phyloP scores from a whole-genome alignment of 495 filamentous ascomycete genomes.

The Emericellopsis terricola region DNA sequence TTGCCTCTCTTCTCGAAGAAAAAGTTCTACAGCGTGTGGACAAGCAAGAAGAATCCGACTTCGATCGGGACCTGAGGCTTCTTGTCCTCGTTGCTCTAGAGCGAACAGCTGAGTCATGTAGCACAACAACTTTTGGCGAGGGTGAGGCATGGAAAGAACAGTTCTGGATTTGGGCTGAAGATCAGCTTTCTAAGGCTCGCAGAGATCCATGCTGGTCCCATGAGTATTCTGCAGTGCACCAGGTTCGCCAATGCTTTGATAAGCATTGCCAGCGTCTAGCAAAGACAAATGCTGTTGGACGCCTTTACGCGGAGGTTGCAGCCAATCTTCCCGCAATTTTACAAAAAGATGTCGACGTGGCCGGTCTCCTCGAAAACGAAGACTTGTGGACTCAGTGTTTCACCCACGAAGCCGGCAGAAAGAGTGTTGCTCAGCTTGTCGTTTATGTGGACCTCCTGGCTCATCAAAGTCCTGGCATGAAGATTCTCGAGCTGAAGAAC shows the following conservation, averaged over 20 bases:
- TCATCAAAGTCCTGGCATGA: slow-evolving; percentile 22
- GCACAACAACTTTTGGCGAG: background rate
- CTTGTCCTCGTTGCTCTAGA: background rate
- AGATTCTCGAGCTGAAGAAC: slow-evolving; percentile 26
- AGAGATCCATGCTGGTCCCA: slow-evolving; percentile 3
- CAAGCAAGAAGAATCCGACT: background rate
- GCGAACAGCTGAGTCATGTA: background rate
- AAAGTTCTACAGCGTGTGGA: background rate
- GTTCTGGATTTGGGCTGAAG: background rate
- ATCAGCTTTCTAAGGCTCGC: slow-evolving; percentile 3
- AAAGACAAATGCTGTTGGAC: slow-evolving; percentile 13
- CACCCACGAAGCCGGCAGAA: slow-evolving; percentile 7
- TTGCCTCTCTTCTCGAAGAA: too few species aligned
- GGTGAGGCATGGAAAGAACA: background rate
- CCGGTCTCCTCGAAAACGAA: slow-evolving; percentile 14
- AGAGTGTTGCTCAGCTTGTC: slow-evolving; percentile 6
- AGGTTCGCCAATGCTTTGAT: slow-evolving; percentile 6
- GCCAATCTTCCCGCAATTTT: slow-evolving; percentile 20
- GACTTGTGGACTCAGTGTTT: slow-evolving; percentile 10
- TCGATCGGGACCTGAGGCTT: background rate
- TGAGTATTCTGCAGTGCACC: slow-evolving; percentile 5
- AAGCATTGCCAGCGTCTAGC: slow-evolving; percentile 1
- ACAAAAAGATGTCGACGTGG: slow-evolving; percentile 16
- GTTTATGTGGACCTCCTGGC: slow-evolving; percentile 8
- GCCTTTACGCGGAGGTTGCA: slow-evolving; percentile 10